These are phyloP conservation scores for Aegilops umbellulata DNA, from an alignment of 176 grass and related monocot genomes.

Conservation along the genomic window DNA sequence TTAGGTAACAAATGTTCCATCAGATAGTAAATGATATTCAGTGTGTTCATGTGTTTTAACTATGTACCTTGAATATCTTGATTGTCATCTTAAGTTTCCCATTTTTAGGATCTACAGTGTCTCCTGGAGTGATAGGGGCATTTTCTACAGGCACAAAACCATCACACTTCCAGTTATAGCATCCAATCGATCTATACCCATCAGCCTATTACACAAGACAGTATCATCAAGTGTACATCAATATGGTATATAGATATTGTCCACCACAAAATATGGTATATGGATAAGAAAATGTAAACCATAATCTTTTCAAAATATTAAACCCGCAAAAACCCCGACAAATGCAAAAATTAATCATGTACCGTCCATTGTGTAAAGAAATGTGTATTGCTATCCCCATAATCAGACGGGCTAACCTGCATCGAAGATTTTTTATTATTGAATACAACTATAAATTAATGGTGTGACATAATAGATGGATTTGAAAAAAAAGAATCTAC, in stretches of 20 bases:
- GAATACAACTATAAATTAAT: neutral
- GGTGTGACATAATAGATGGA: neutral
- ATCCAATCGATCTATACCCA: neutral
- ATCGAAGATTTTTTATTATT: neutral
- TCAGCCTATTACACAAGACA: neutral
- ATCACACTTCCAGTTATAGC: neutral
- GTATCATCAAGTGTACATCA: neutral
- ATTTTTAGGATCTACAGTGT: neutral
- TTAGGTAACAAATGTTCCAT: too few relatives aligned
- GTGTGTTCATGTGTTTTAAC: neutral
- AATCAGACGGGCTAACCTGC: neutral
- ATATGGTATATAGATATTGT: neutral
- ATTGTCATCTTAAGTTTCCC: neutral
- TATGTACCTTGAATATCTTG: constrained; percentile 23
- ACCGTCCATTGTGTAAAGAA: neutral
- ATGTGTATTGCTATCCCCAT: constrained; percentile 21
- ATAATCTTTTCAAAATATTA: neutral
- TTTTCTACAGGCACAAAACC: neutral
- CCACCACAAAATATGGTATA: neutral
- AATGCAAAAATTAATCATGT: neutral
- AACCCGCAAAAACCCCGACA: neutral
- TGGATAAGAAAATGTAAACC: too few relatives aligned
- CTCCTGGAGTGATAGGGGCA: constrained; percentile 14
- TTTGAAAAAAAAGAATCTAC: neutral
- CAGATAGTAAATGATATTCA: neutral